Evolutionary conservation across 495 filamentous ascomycete genomes (phyloP).

Genomic region (Podospora didyma): DNA sequence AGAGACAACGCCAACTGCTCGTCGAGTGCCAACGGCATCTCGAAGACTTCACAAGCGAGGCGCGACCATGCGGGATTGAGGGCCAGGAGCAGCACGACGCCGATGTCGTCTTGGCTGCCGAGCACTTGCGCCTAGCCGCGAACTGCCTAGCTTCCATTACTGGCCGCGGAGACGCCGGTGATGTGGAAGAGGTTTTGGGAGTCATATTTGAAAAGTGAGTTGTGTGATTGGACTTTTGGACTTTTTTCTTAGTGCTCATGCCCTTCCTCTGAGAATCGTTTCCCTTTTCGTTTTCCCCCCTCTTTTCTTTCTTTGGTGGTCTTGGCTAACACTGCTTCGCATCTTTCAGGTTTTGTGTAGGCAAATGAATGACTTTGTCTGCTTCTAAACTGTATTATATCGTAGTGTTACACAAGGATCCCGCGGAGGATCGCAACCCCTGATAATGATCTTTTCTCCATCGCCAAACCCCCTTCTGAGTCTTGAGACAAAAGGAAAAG

Average conservation of each 20-base stretch:
- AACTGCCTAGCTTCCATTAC: conserved; percentile 79
- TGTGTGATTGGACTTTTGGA: no score
- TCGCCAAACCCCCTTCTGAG: not conserved
- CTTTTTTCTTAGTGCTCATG: not conserved
- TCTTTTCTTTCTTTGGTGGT: not conserved
- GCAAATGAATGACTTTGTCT: conserved; percentile 15
- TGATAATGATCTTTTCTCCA: not conserved
- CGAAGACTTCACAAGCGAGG: conserved; percentile 59
- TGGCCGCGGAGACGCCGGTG: conserved; percentile 77
- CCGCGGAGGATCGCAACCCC: not conserved
- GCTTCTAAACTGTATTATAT: not conserved
- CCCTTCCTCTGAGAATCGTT: no score
- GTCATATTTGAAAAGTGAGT: conserved; percentile 94
- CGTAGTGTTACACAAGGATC: not conserved
- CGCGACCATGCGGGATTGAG: conserved; percentile 32
- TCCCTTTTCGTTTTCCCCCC: no score
- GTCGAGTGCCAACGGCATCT: conserved; percentile 65
- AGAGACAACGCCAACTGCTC: conserved; percentile 81
- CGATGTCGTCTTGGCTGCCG: conserved; percentile 90
- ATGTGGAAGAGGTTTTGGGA: conserved; percentile 95
- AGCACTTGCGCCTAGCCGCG: conserved; percentile 80
- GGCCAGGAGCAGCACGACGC: conserved; percentile 33
- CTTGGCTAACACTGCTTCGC: not conserved
- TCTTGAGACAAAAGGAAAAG: not conserved
- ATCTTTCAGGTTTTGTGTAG: conserved; percentile 27